Base-by-base conservation (phyloP, 139 green algal species). In the Tetraselmis chui region DNA sequence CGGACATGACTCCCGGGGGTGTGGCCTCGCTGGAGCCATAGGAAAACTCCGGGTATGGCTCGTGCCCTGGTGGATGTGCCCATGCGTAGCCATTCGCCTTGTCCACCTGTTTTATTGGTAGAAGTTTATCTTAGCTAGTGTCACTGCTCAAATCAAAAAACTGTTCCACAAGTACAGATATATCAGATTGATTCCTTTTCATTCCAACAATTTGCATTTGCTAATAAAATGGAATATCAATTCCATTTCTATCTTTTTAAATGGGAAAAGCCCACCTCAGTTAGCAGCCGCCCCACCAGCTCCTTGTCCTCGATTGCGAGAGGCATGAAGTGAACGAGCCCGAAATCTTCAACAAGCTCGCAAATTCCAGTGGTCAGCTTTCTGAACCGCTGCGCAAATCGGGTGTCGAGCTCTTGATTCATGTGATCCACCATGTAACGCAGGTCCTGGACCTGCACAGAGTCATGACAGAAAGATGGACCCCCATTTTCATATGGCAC, bases 291-390 rank as follows among this genome's bases (percentile, higher is more conserved):
- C 26, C 26, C 74, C 25, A 77, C n/a, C 74, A 31, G 74, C 25
- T 28, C 26, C n/a, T 29, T 77, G 25, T 31, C 90, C 88, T 97
- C 87, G 22, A 98, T 93, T 1, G 93, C 90, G 67, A 99, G 82
- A 0, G 96, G 94, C 23, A 85, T 83, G 82, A 98, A 99, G 27
- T 76, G 85, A 2, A 99, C 88, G 27, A 99, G 87, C 1, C 90
- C 89, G 84, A 91, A 98, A 77, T 98, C 96, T 79, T 98, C 90
- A 2, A 99, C 89, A 77, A 97, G 81, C 83, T 96, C 92, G 74
- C 89, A 94, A 2, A 98, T 79, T 0, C 80, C 89, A 1, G 78
- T 2, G n/a, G 84, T 94, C 26, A 97, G 88, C 86, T 94, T 96
- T 23, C 87, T 90, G 85, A 32, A 86, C 0, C 77, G 79, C 59